These are phyloP conservation scores for Daldinia decipiens DNA, from an alignment of 495 filamentous ascomycete genomes.

Conservation along the genomic window DNA sequence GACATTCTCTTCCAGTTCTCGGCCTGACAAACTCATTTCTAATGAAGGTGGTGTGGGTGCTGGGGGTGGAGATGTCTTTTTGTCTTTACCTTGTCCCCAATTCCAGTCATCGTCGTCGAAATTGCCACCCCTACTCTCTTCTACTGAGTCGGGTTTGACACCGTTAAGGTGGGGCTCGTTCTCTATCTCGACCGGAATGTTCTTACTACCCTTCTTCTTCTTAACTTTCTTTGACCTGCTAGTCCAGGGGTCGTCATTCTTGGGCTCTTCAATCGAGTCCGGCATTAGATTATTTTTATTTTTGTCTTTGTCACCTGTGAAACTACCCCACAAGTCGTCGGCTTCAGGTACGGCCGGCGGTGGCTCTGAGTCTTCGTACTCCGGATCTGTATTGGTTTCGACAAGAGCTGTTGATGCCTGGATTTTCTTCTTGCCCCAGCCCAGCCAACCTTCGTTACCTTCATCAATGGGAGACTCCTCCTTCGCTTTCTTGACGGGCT, in stretches of 20 bases:
- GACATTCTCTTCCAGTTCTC: conserved; percentile 37
- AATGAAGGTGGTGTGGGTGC: conserved; percentile 54
- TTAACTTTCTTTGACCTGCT: conserved; percentile 52
- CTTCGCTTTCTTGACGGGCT: conserved; percentile 46
- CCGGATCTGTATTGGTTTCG: conserved; percentile 48
- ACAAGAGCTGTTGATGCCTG: conserved; percentile 48
- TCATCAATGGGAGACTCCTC: conserved; percentile 28
- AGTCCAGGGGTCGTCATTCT: conserved; percentile 55
- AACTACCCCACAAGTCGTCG: conserved; percentile 52
- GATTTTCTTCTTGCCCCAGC: conserved; percentile 50
- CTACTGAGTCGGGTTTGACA: conserved; percentile 54
- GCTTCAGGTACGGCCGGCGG: conserved; percentile 29
- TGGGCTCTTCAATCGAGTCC: conserved; percentile 59
- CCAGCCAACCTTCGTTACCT: conserved; percentile 42
- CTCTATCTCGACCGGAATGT: conserved; percentile 53
- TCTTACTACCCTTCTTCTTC: conserved; percentile 56
- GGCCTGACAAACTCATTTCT: conserved; percentile 46
- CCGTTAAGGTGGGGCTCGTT: conserved; percentile 49
- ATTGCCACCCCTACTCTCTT: conserved; percentile 54
- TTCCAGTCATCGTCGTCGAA: conserved; percentile 53
- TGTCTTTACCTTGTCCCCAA: conserved; percentile 52
- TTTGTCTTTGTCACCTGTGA: conserved; percentile 52
- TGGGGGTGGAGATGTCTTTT: conserved; percentile 55
- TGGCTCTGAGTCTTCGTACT: conserved; percentile 31
- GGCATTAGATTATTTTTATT: conserved; percentile 51